Evolutionary conservation across 208 protist species (phyloP).

Genomic region (Trichomonas tenax): DNA sequence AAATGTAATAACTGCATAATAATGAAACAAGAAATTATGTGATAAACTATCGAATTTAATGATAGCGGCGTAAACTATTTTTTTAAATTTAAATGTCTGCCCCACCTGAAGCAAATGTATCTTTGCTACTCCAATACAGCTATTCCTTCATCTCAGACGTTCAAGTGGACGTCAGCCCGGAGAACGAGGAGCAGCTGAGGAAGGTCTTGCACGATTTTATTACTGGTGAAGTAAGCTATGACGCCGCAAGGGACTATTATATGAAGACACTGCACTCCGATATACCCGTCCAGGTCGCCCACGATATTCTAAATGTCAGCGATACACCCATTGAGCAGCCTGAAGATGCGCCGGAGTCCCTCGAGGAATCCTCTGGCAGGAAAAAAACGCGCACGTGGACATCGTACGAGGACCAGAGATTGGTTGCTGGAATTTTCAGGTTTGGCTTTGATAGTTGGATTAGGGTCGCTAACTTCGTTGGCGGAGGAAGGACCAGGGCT

Average conservation of each 20-base stretch:
- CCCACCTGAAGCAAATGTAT: neutral
- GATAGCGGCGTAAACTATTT: no score
- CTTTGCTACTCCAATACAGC: neutral
- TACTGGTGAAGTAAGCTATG: neutral
- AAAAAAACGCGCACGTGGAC: neutral
- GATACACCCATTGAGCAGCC: neutral
- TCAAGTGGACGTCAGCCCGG: neutral
- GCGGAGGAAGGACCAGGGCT: neutral
- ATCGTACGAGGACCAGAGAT: neutral
- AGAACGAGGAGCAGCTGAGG: neutral
- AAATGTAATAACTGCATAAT: no score
- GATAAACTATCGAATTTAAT: no score
- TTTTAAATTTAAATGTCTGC: neutral
- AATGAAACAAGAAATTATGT: no score
- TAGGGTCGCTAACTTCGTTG: neutral
- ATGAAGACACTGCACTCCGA: neutral
- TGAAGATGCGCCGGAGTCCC: neutral
- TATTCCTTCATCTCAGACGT: neutral
- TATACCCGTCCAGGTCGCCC: neutral
- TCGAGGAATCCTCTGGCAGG: neutral
- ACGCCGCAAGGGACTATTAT: neutral
- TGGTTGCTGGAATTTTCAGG: neutral
- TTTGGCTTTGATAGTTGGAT: neutral
- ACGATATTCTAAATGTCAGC: neutral
- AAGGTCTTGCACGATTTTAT: neutral